Evolutionary conservation across 2,329 filamentous ascomycete species (phyloP), one percentile per base, ranked within the genome.

Genomic region (Byssothecium circinans): DNA sequence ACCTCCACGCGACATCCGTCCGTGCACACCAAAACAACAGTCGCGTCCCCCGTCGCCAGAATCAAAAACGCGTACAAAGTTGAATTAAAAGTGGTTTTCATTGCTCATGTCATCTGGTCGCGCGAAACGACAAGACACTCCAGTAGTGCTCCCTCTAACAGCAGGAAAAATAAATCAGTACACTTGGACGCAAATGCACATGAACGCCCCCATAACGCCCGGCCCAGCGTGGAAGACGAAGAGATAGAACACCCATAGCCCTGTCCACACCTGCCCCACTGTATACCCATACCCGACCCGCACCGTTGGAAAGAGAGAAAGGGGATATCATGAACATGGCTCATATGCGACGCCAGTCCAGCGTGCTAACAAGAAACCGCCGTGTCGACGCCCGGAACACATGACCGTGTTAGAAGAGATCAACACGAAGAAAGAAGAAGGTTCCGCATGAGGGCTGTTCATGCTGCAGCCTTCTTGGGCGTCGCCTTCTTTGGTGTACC

Each of bases 401-500:
- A 39, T 19, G 45, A 47, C 49, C 56, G 29, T 43, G 50, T 56
- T 41, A 54, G 52, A 58, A 61, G 53, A 66, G 43, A 59, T 56
- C 48, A 58, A 63, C 56, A 61, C 45, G 50, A 62, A 58, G 50
- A 62, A 58, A 49, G 49, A 55, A 34, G 41, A 39, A 43, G 55
- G 53, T 40, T 50, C 29, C 51, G 32, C 11, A 23, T 39, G 27
- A 23, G 49, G 32, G 27, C 36, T 5, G 41, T 54, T 69, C 50
- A 70, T 65, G 66, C 62, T 49, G 56, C 62, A 34, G 65, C 61
- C 63, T 69, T 70, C 64, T 70, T 70, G 43, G 68, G 67, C 39
- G 67, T 66, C 4, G 78, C 68, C 40, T 77, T 73, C 60, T 80
- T 81, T 50, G 77, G 62, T 3, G 75, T 69, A 8, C 72, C 69